phyloP scores from a whole-genome alignment of 495 filamentous ascomycete genomes.

The Cairneyella variabilis region DNA sequence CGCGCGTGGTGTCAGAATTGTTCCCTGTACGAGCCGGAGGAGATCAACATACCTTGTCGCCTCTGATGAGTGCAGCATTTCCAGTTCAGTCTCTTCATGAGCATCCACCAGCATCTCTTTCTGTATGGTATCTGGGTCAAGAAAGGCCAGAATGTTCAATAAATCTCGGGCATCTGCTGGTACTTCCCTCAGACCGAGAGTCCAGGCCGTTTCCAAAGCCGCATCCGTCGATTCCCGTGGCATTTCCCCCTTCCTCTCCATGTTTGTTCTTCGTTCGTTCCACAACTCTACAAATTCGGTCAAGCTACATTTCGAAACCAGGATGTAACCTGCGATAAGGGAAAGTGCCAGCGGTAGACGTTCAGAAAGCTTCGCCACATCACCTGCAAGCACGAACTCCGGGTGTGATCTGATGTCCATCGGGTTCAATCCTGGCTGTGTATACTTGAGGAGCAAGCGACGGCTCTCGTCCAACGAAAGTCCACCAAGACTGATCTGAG shows the following conservation, averaged over 20 bases:
- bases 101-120: slow-evolving; percentile 23
- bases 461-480: slow-evolving; percentile 4
- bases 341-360: slow-evolving; percentile 23
- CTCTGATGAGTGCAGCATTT: slow-evolving; percentile 18
- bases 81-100: slow-evolving; percentile 24
- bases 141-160: slow-evolving; percentile 28
- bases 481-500: slow-evolving; percentile 8
- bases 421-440: neutral
- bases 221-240: slow-evolving; percentile 5
- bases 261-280: slow-evolving; percentile 19
- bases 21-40: neutral
- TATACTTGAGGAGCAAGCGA: neutral
- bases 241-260: too few species aligned
- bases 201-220: slow-evolving; percentile 7
- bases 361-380: slow-evolving; percentile 17
- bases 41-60: slow-evolving; percentile 8
- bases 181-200: slow-evolving; percentile 26
- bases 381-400: slow-evolving; percentile 9
- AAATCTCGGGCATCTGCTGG: slow-evolving; percentile 16
- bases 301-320: slow-evolving; percentile 19
- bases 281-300: slow-evolving; percentile 27
- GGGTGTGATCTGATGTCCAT: neutral
- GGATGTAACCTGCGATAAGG: slow-evolving; percentile 25
- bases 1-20: slow-evolving; percentile 1
- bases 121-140: slow-evolving; percentile 22